Percentiles rank a stretch among this genome's conserved stretches.
phyloP scores from a whole-genome alignment of 169 alveolate genomes.

The Cryptosporidium tyzzeri region DNA sequence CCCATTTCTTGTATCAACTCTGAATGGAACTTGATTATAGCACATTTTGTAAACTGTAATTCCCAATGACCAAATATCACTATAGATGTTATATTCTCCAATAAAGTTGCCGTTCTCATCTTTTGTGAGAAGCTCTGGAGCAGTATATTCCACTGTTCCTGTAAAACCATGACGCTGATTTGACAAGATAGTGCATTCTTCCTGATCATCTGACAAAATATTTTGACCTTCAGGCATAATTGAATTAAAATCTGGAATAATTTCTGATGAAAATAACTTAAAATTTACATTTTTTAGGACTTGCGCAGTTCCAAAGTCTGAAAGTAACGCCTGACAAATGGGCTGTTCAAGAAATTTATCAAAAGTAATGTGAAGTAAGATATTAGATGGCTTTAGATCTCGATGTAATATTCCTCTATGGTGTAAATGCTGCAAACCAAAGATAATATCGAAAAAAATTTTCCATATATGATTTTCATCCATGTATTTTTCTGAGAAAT shows the following conservation, averaged over 20 bases:
- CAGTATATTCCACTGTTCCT: slow-evolving; percentile 89
- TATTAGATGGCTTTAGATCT: slow-evolving; percentile 80
- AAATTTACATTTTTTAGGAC: slow-evolving; percentile 50
- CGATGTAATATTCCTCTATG: slow-evolving; percentile 81
- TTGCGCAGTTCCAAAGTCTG: slow-evolving; percentile 88
- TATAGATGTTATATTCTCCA: slow-evolving; percentile 77
- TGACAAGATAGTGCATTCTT: slow-evolving; percentile 35
- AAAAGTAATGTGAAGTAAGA: slow-evolving; percentile 68
- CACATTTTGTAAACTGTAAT: slow-evolving; percentile 82
- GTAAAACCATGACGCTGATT: slow-evolving; percentile 79
- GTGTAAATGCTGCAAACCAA: slow-evolving; percentile 82
- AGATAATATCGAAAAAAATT: slow-evolving; percentile 77
- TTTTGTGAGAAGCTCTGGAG: slow-evolving; percentile 85
- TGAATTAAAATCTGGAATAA: slow-evolving; percentile 5
- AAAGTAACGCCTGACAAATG: slow-evolving; percentile 80
- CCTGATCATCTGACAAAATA: slow-evolving; percentile 1
- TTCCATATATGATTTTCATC: slow-evolving; percentile 74
- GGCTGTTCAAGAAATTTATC: slow-evolving; percentile 71
- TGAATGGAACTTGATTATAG: slow-evolving; percentile 73
- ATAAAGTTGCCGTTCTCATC: slow-evolving; percentile 74
- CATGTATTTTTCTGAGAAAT: slow-evolving; percentile 6
- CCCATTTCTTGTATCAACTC: slow-evolving; percentile 26
- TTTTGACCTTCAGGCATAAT: slow-evolving; percentile 12
- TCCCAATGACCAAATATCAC: slow-evolving; percentile 89
- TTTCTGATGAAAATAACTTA: slow-evolving; percentile 2